Conservation (phyloP, 140 eudicot species). For the Bidens hawaiensis region DNA sequence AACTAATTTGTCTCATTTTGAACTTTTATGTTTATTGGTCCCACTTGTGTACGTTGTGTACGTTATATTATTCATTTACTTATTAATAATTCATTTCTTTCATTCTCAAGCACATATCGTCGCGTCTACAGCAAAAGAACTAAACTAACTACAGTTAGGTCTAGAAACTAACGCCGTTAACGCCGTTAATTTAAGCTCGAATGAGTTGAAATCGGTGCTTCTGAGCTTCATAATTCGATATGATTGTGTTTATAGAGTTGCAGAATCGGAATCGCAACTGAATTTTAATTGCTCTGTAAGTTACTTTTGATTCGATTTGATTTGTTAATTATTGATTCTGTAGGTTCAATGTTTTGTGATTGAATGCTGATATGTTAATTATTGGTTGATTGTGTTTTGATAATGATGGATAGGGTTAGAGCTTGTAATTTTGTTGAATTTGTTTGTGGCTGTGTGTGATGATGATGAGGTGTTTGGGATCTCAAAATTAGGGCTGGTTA, state of each 20-base stretch:
- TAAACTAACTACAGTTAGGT: conserved; percentile 6
- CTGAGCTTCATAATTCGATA: neutral
- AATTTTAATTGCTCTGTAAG: conserved; percentile 19
- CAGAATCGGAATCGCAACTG: conserved; percentile 12
- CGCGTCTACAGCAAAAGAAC: conserved; percentile 3
- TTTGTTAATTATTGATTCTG: neutral
- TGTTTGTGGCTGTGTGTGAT: neutral
- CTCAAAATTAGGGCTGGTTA: conserved; percentile 14
- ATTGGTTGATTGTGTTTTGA: neutral
- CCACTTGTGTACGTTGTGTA: neutral
- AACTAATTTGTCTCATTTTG: too few species aligned
- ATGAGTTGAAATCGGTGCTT: conserved; percentile 26
- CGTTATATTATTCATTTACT: neutral
- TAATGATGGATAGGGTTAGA: conserved; percentile 17
- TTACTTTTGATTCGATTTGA: neutral
- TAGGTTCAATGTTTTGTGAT: too few species aligned
- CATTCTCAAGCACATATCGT: conserved; percentile 19
- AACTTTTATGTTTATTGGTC: neutral
- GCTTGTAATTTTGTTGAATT: neutral
- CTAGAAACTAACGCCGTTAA: conserved; percentile 23
- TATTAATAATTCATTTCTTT: too few species aligned
- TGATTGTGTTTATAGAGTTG: neutral
- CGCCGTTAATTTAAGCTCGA: conserved; percentile 15
- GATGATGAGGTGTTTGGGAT: conserved; percentile 18
- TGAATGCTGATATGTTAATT: neutral